Percentiles rank a stretch among this genome's conserved stretches.
Evolutionary conservation across 495 filamentous ascomycete genomes (phyloP).

Genomic region (Penicillium lagena): DNA sequence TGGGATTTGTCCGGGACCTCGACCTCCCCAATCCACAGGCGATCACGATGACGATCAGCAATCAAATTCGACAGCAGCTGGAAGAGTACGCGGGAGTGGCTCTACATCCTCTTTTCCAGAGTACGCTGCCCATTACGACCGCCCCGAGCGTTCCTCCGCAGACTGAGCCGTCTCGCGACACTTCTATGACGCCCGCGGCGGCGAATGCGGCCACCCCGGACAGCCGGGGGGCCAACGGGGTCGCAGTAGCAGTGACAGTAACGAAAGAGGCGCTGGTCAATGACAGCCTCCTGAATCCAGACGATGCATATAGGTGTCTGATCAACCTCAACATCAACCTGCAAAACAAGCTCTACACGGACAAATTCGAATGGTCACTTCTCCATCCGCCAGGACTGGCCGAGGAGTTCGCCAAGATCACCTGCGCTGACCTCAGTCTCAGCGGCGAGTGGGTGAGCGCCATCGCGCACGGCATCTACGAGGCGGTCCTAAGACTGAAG

Average conservation of each 20-base stretch:
- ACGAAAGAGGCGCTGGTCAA: slow-evolving; percentile 39
- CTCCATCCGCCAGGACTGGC: slow-evolving; percentile 86
- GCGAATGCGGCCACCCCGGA: slow-evolving; percentile 45
- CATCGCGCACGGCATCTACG: slow-evolving; percentile 94
- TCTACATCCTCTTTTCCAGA: slow-evolving; percentile 83
- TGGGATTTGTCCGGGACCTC: slow-evolving; percentile 84
- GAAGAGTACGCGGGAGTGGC: slow-evolving; percentile 96
- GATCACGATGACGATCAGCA: slow-evolving; percentile 73
- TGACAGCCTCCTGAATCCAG: slow-evolving; percentile 64
- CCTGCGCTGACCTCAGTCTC: slow-evolving; percentile 85
- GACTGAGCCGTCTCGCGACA: slow-evolving; percentile 35
- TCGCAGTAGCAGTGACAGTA: slow-evolving; percentile 18
- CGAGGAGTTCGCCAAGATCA: slow-evolving; percentile 85
- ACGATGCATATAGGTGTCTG: slow-evolving; percentile 89
- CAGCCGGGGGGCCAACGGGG: slow-evolving; percentile 20
- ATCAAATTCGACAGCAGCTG: slow-evolving; percentile 87
- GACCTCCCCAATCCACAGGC: slow-evolving; percentile 72
- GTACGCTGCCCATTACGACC: slow-evolving; percentile 34
- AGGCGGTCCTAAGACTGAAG: slow-evolving; percentile 85
- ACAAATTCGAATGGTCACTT: slow-evolving; percentile 98
- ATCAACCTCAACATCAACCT: slow-evolving; percentile 89
- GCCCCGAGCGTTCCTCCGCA: slow-evolving; percentile 25
- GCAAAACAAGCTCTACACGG: slow-evolving; percentile 85
- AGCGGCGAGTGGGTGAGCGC: slow-evolving; percentile 89
- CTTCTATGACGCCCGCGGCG: slow-evolving; percentile 46